Base-by-base conservation (phyloP, 768 basidiomycete species). In the Termitomyces sp. region DNA sequence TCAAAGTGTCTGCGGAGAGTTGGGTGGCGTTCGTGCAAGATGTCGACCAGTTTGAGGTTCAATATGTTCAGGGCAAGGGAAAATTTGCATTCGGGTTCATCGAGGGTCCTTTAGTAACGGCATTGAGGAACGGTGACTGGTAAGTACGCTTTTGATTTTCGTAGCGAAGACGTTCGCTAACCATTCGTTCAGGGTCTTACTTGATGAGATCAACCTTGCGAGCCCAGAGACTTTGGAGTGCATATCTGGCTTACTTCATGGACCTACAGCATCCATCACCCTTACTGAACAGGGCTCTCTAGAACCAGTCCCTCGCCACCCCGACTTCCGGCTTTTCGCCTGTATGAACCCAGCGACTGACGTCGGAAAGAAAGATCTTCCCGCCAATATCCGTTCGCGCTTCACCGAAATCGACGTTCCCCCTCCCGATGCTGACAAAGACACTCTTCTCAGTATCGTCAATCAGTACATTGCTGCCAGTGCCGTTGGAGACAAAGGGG, bases 291-390 rank as follows among this genome's bases (percentile, higher is more conserved):
- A 94, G 66, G 96, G 95, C 0, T 88, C 92, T 10, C 71, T 98
- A 51, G 91, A 94, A 61, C 89, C 91, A 1, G 80, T 98, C 27
- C 86, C 88, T 46, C 88, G 97, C 0, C 97, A 99, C 68, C 85
- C 93, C 16, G 88, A 96, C 63, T 99, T 99, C 75, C 89, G 96
- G 18, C 78, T 98, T 5, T 98, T 98, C 64, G 94, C 94, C 4
- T 99, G 97, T 68, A 99, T 99, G 97, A 99, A 99, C 66, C 97
- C 97, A 5, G 97, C 97, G 0, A 99, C 95, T 3, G 97, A 99
- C 63, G 90, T 98, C 13, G 97, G 97, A 32, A 99, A 98, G 76
- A 97, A 94, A 64, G 96, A 98, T 64, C 85, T 99, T 0, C 92
- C 94, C 16, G 87, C 91, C 5, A 88, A 88, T 63, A 90, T 98